These are phyloP conservation scores for Ophiostoma sp. DNA, from an alignment of 2,329 filamentous ascomycete species.

Conservation along the genomic window DNA sequence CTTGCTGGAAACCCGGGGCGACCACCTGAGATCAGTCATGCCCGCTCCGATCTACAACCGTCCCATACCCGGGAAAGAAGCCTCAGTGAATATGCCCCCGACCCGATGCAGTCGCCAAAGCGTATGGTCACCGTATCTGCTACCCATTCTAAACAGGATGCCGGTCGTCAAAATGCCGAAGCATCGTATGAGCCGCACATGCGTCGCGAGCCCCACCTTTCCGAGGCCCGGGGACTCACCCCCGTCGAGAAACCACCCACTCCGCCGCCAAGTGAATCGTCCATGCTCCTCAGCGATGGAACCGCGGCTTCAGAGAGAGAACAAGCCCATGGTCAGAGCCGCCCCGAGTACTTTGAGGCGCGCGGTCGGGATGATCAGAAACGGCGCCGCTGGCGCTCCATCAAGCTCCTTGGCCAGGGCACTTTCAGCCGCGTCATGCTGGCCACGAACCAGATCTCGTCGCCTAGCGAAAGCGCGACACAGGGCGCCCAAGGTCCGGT, in stretches of 20 bases:
- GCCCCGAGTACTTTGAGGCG: conserved; percentile 68
- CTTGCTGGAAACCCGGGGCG: conserved; percentile 34
- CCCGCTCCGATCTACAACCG: conserved; percentile 35
- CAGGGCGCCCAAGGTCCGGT: conserved; percentile 39
- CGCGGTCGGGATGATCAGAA: conserved; percentile 67
- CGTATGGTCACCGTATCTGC: conserved; percentile 74
- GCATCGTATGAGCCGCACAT: conserved; percentile 42
- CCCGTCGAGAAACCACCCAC: conserved; percentile 68
- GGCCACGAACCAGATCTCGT: conserved; percentile 72
- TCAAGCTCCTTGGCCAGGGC: conserved; percentile 82
- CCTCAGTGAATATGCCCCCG: conserved; percentile 83
- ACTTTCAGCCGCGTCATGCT: conserved; percentile 95
- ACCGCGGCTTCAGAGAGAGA: conserved; percentile 45
- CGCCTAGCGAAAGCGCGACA: conserved; percentile 44
- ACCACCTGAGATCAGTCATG: conserved; percentile 30
- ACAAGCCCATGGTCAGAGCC: conserved; percentile 41
- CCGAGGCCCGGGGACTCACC: conserved; percentile 72
- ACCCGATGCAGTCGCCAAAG: conserved; percentile 65
- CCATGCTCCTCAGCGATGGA: conserved; percentile 46
- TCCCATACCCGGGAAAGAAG: conserved; percentile 73
- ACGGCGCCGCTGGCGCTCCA: conserved; percentile 72
- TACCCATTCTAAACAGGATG: conserved; percentile 50
- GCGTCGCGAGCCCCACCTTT: conserved; percentile 78
- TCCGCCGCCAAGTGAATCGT: conserved; percentile 77
- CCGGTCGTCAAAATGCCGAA: conserved; percentile 29